Conservation (phyloP, 2,329 filamentous ascomycete genomes). For the Ophiostoma novo-ulmi region DNA sequence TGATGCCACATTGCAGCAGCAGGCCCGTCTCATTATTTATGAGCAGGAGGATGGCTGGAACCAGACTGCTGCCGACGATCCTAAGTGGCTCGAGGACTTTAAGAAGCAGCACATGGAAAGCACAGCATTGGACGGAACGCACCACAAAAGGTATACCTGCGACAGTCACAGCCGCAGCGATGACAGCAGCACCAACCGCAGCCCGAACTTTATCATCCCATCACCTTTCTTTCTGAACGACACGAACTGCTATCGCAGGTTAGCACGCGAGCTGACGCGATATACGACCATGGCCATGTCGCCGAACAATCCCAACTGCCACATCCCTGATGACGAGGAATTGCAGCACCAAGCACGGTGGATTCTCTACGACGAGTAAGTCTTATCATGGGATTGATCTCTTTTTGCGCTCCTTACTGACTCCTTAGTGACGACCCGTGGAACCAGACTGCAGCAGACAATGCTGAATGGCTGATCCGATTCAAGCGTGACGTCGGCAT, state of each 20-base stretch:
- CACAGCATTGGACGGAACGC: background rate
- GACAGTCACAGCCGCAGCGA: background rate
- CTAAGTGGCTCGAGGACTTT: slow-evolving; percentile 50
- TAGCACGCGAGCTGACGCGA: slow-evolving; percentile 50
- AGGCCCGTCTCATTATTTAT: slow-evolving; percentile 58
- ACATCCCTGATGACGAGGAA: slow-evolving; percentile 57
- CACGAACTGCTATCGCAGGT: slow-evolving; percentile 54
- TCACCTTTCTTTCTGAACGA: slow-evolving; percentile 51
- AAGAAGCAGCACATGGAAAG: slow-evolving; percentile 38
- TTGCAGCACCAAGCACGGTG: slow-evolving; percentile 60
- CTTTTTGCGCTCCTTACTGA: background rate
- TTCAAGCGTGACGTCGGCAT: slow-evolving; percentile 58
- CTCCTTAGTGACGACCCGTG: slow-evolving; percentile 53
- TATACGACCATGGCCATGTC: slow-evolving; percentile 52
- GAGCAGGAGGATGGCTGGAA: slow-evolving; percentile 60
- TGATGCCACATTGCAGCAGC: slow-evolving; percentile 51
- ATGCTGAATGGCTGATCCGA: slow-evolving; percentile 57
- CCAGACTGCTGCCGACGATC: slow-evolving; percentile 56
- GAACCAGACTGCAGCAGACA: slow-evolving; percentile 61
- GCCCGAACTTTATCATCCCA: slow-evolving; percentile 28
- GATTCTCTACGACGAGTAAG: slow-evolving; percentile 58
- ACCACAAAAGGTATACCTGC: background rate
- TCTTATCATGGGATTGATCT: slow-evolving; percentile 21
- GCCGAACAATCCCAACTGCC: slow-evolving; percentile 54
- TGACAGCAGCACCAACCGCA: slow-evolving; percentile 18